Conservation (phyloP, 192 early-diverging fungal genomes). For the Spizellomyces sp. region DNA sequence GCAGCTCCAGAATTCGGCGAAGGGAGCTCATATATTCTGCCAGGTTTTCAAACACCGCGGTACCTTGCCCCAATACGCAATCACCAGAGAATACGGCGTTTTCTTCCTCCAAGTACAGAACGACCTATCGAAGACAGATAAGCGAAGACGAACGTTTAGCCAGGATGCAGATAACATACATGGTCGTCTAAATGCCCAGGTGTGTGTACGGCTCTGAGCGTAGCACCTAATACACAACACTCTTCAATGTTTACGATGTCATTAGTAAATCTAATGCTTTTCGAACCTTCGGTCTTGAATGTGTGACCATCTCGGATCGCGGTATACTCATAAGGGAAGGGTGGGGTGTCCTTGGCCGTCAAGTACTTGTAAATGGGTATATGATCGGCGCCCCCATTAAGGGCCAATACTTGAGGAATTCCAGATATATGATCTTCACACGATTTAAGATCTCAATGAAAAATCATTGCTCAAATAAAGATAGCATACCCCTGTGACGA, state of each 20-base stretch:
- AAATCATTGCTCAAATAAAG: background rate
- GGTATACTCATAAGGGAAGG: conserved; percentile 11
- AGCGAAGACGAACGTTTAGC: background rate
- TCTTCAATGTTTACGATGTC: no score
- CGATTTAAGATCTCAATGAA: background rate
- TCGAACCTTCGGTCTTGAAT: conserved; percentile 37
- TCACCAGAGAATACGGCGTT: conserved; percentile 76
- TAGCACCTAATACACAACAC: conserved; percentile 42
- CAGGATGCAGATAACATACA: background rate
- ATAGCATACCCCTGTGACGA: conserved; percentile 53
- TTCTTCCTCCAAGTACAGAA: conserved; percentile 70
- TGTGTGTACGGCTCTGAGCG: conserved; percentile 54
- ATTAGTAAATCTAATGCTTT: no score
- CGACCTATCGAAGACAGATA: conserved; percentile 30
- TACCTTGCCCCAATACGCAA: conserved; percentile 82
- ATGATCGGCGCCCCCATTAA: background rate
- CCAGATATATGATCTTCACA: conserved; percentile 74
- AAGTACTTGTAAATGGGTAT: conserved; percentile 4
- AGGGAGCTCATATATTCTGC: conserved; percentile 70
- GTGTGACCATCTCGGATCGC: conserved; percentile 58
- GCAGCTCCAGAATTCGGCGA: conserved; percentile 42
- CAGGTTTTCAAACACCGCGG: conserved; percentile 77
- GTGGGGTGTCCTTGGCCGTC: background rate
- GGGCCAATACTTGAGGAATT: conserved; percentile 29
- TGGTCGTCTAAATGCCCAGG: conserved; percentile 87